A percentile compares a stretch with the other conserved stretches of the same genome.
These are phyloP conservation scores for Evansstolkia leycettana DNA, from an alignment of 495 filamentous ascomycete species.

Conservation along the genomic window DNA sequence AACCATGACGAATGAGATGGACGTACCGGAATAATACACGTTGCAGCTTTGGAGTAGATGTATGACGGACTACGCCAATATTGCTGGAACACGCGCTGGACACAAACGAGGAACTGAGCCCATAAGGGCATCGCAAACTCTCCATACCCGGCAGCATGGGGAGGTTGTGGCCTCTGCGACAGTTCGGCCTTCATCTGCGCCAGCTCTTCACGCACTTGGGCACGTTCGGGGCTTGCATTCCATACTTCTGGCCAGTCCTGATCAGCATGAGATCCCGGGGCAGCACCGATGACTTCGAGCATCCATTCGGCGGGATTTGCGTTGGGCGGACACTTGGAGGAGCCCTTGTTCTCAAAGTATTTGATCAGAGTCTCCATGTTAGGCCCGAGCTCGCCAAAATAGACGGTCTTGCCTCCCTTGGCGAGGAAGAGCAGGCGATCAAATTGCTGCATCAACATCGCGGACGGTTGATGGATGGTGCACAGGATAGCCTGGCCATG, in stretches of 20 bases:
- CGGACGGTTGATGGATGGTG: slow-evolving; percentile 88
- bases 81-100: slow-evolving; percentile 63
- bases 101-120: slow-evolving; percentile 34
- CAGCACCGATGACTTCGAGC: slow-evolving; percentile 81
- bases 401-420: slow-evolving; percentile 66
- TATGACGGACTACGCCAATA: slow-evolving; percentile 86
- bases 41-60: slow-evolving; percentile 60
- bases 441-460: slow-evolving; percentile 84
- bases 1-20: neutral
- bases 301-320: slow-evolving; percentile 89
- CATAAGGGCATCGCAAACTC: slow-evolving; percentile 40
- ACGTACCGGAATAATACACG: slow-evolving; percentile 31
- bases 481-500: slow-evolving; percentile 80
- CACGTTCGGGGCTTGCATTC: slow-evolving; percentile 59
- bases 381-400: slow-evolving; percentile 73
- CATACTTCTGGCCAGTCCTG: slow-evolving; percentile 73
- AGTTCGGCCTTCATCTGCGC: slow-evolving; percentile 45
- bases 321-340: slow-evolving; percentile 51
- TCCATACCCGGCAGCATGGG: slow-evolving; percentile 20
- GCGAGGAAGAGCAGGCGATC: slow-evolving; percentile 76
- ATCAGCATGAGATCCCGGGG: slow-evolving; percentile 59
- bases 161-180: slow-evolving; percentile 28
- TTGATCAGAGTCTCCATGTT: slow-evolving; percentile 55
- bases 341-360: slow-evolving; percentile 73
- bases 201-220: slow-evolving; percentile 51